Evolutionary conservation across 75 land plant species (phyloP).

Genomic region (Chamaecyparis obtusa): DNA sequence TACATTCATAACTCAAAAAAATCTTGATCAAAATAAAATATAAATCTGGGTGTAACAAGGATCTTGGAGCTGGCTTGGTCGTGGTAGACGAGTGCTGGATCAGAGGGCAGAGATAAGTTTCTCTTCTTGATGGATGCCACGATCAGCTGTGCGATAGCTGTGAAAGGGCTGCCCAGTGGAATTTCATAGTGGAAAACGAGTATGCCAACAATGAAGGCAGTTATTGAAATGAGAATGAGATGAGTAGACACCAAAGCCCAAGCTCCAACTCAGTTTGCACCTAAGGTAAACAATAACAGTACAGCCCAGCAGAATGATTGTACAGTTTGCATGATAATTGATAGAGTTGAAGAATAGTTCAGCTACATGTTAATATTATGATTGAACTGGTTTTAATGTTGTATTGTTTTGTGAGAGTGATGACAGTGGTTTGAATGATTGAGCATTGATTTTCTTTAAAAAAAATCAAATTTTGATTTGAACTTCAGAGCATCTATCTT

Average conservation of each 20-base stretch:
- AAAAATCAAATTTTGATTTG: too few species aligned
- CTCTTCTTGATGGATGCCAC: slow-evolving; percentile 18
- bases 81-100: not conserved
- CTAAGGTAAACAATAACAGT: slow-evolving; percentile 15
- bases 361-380: too few species aligned
- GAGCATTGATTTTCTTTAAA: too few species aligned
- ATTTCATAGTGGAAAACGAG: not conserved
- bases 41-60: not conserved
- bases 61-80: not conserved
- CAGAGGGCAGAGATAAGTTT: not conserved
- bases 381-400: too few species aligned
- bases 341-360: too few species aligned
- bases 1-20: not conserved
- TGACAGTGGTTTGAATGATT: too few species aligned
- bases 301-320: not conserved
- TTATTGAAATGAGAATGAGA: not conserved
- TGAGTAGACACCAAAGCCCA: slow-evolving; percentile 18
- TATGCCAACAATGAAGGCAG: not conserved
- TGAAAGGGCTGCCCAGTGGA: slow-evolving; percentile 19
- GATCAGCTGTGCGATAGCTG: slow-evolving; percentile 12
- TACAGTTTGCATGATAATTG: too few species aligned
- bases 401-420: too few species aligned
- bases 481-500: too few species aligned
- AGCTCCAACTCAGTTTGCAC: slow-evolving; percentile 17
- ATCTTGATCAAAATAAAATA: too few species aligned